Conservation (phyloP, 2,329 filamentous ascomycete genomes). For the Neofusicoccum umdonicola region DNA sequence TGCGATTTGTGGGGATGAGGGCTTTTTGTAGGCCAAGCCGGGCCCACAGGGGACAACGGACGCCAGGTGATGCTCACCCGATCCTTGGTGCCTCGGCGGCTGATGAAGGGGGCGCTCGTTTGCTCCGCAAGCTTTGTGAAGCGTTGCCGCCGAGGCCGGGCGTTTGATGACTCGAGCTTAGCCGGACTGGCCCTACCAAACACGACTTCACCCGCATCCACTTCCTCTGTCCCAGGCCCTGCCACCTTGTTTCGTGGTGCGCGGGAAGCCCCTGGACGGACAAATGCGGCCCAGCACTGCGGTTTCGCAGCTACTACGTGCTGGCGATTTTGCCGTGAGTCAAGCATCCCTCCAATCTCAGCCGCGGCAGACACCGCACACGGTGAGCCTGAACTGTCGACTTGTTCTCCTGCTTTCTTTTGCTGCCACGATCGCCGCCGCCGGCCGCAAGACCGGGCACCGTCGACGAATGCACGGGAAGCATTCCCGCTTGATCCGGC, state of each 20-base stretch:
- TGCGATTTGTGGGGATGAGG: not conserved
- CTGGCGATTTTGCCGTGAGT: not conserved
- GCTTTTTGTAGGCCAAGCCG: not conserved
- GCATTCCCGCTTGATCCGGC: not conserved
- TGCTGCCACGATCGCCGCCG: not conserved
- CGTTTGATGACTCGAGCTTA: constrained; percentile 13
- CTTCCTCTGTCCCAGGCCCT: not conserved
- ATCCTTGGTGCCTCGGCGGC: not conserved
- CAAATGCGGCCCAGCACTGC: not conserved
- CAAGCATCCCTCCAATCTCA: constrained; percentile 7
- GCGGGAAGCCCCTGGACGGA: not conserved
- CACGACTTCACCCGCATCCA: not conserved
- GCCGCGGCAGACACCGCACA: not conserved
- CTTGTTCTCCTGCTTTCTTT: not conserved
- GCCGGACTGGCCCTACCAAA: not conserved
- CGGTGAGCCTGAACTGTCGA: not conserved
- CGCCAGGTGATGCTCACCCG: not conserved
- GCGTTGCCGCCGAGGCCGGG: constrained; percentile 12
- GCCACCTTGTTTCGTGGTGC: not conserved
- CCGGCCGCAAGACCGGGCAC: not conserved
- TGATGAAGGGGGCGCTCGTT: constrained; percentile 7
- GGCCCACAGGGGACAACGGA: not conserved
- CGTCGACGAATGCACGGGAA: not conserved
- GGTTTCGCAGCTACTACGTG: not conserved
- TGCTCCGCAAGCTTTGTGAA: constrained; percentile 11